Evolutionary conservation across 441 rosid genomes (phyloP), one percentile per base, ranked within the genome.

Genomic region (Capsella rubella): DNA sequence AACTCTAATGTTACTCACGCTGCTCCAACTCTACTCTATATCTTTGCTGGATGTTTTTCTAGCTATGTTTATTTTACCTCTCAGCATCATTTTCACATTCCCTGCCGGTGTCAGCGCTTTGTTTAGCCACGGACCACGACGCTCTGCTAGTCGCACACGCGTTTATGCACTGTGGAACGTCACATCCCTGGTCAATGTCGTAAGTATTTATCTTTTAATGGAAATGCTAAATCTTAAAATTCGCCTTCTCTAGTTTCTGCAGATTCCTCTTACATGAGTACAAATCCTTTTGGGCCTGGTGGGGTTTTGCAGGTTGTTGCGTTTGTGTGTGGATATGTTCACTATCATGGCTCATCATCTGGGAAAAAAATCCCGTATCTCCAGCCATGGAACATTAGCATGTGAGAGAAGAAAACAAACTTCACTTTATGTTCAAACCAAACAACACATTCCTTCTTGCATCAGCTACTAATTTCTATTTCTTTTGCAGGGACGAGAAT

Each of bases 31-130:
- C 82, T 90, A 93, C 83, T 90, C 98, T 5, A 87, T 93, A 82
- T 89, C 95, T 11, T 71, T 93, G 74, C 83, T 84, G 31, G 75
- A 82, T 65, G 84, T 89, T 72, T 83, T 89, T 74, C 77, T 90
- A 8, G 93, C 88, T 75, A 67, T 88, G 65, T 88, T 83, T 45
- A 76, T 90, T 72, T 82, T 93, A 73, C 97, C 98, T 53, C 87
- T 93, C 72, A 90, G 95, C 70, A 71, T 93, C 72, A 80, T 90
- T 39, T 84, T 88, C 73, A 90, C 98, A 34, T 93, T 93, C 71
- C 98, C 97, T 40, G 89, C 95, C 9, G 98, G 98, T 67, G 92
- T 93, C 81, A 87, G 84, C 76, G 97, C 98, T 80, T 75, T 93
- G 77, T 93, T 93, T 81, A 89, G 95, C 77, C 95, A 93, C 37